Evolutionary conservation across 73 alveolate genomes (phyloP), one percentile per base, ranked within the genome.

Genomic region (Paramecium primaurelia): DNA sequence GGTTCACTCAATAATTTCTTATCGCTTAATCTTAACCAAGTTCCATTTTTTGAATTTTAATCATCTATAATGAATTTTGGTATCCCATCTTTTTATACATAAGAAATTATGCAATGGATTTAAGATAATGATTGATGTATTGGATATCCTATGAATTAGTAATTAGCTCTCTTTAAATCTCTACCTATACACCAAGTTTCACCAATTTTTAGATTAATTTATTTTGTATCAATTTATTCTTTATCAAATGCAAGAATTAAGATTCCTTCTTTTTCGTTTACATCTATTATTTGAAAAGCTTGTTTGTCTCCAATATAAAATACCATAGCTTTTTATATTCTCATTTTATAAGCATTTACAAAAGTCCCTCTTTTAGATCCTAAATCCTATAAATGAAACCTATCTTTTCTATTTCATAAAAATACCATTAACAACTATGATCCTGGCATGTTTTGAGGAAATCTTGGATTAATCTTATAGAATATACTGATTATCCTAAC

Each of bases 301-400:
- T 44, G 49, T 80, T 80, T 80, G 58, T 80, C 91, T 8, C 91
- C 91, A 45, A 80, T 47, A 80, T 45, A 80, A 49, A 45, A 80
- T n/a, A 28, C 32, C 58, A 32, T 25, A 4, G 30, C 25, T 12
- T 25, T 49, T 22, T 16, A 20, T n/a, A 80, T 10, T 80, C 58
- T 44, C 58, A 80, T 22, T 45, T 49, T 45, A 42, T 40, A 6
- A 10, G 91, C 91, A 42, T 44, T 80, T 20, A 42, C 14, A 80
- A 32, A 80, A 20, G 91, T 80, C 38, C 91, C 91, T 80, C 91
- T 80, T 16, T 80, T 80, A 18, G 91, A 80, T 11, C 91, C 91
- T 45, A 49, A 26, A 80, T 80, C 91, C 36, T 45, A 49, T 26
- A 80, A 20, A 42, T 80, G 58, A 80, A 80, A 80, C 73, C 75